phyloP scores from a whole-genome alignment of 2,329 filamentous ascomycete genomes.

The Mollisiaceae sp. region DNA sequence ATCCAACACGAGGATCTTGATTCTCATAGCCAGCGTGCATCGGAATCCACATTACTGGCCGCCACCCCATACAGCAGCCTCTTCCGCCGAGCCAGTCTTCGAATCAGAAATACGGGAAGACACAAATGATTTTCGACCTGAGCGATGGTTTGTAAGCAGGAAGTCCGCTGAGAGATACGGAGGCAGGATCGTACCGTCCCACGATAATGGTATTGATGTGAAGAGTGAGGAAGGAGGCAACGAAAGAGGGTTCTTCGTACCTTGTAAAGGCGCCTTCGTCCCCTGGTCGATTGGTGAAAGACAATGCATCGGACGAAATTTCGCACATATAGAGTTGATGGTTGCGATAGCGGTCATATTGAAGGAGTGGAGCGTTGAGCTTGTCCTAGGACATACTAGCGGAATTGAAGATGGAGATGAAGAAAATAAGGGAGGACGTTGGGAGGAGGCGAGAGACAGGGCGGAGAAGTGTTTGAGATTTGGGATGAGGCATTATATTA shows the following conservation, averaged over 20 bases:
- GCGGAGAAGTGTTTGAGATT: not conserved
- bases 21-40: conserved; percentile 13
- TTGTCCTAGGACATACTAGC: not conserved
- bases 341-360: not conserved
- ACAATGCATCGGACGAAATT: not conserved
- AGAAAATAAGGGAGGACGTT: not conserved
- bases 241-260: not conserved
- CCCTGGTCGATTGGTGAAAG: not conserved
- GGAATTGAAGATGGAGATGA: no score
- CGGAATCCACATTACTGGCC: conserved; percentile 23
- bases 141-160: conserved; percentile 15
- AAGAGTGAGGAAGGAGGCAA: no score
- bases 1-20: conserved; percentile 3
- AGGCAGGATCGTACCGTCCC: not conserved
- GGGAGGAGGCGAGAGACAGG: not conserved
- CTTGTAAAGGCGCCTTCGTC: not conserved
- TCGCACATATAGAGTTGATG: not conserved
- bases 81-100: conserved; percentile 39
- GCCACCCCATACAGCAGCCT: conserved; percentile 32
- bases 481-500: not conserved
- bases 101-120: conserved; percentile 42
- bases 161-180: not conserved
- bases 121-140: conserved; percentile 45
- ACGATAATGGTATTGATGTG: not conserved
- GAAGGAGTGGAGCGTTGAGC: conserved; percentile 3